Evolutionary conservation across 2,329 filamentous ascomycete species (phyloP), one percentile per base, ranked within the genome.

Genomic region (Fusarium udum): DNA sequence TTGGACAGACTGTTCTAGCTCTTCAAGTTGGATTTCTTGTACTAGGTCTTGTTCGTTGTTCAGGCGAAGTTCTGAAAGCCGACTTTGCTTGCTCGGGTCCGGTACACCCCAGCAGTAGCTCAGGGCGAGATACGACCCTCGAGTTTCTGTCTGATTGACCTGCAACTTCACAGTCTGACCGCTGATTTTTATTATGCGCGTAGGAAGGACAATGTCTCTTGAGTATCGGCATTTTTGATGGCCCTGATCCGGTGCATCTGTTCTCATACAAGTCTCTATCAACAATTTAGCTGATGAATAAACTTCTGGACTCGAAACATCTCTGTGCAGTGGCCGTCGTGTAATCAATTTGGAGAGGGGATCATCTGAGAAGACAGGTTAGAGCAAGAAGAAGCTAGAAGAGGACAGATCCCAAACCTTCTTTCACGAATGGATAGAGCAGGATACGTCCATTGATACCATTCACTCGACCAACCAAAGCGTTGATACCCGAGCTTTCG

Each of bases 71-170:
- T 48, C 24, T 1, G 18, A 26, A 0, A 67, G 10, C 0, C 12
- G n/a, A 0, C 6, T 12, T 5, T 37, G 22, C 11, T 18, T 31
- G 0, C 4, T 9, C 0, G 12, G 26, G 1, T 28, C 10, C 1
- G 22, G 28, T 1, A 7, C 12, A 1, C 65, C 65, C 65, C 65
- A 67, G 2, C 65, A 67, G 6, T 67, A 67, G 4, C 65, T 67
- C 2, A 67, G 7, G 13, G 65, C 63, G 2, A 67, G 5, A 1
- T 67, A 67, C 0, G 40, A 9, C 1, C 63, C 65, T 0, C 37
- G 31, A 0, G 1, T 1, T 2, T 67, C 51, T 32, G 2, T 18
- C 0, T 11, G 1, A 9, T 61, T 67, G 6, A 67, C 24, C 5
- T 67, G 28, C 0, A 67, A 24, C 6, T 42, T 39, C 0, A 51